Evolutionary conservation across 2,329 filamentous ascomycete species (phyloP), one percentile per base, ranked within the genome.

Genomic region (Penicillium brasilianum): DNA sequence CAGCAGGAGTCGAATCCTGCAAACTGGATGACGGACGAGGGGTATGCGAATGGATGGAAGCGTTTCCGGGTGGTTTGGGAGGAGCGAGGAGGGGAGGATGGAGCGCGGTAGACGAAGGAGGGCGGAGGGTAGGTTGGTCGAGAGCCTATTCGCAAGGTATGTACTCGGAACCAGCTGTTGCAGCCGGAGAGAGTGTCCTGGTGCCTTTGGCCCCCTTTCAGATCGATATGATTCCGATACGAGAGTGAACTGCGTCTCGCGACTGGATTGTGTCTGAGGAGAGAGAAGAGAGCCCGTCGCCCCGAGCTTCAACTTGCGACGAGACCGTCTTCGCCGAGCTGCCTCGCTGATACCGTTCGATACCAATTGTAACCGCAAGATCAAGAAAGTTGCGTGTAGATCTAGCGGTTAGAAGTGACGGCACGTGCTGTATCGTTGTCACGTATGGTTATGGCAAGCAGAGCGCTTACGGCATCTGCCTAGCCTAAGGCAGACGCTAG

Each of bases 71-170:
- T 57, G 58, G 30, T 55, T 34, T 18, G 53, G 65, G 25, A 52
- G 43, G 67, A 44, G 52, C 51, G 55, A 57, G 58, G 55, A 67
- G 56, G 50, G 64, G 63, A 63, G 63, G 60, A 58, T 25, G 51
- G 51, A 54, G 51, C 51, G 51, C 51, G 37, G 66, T 60, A 52
- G 57, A 49, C 43, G 65, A 65, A 61, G 56, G 63, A 63, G 67
- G 61, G 65, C 65, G 67, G 58, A 59, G 63, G 59, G 58, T 61
- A 60, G 59, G 59, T 51, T 46, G 65, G 64, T 69, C 61, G 64
- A 68, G 64, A 55, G 52, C 39, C 55, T 25, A 55, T 56, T 62
- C 48, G 55, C 59, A 64, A 64, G 59, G 65, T 65, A 65, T 61
- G 62, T 59, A 66, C 57, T 62, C 66, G 60, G 65, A 52, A 65